Conservation (phyloP, 176 grass and related monocot genomes). For the Carex littledalei region DNA sequence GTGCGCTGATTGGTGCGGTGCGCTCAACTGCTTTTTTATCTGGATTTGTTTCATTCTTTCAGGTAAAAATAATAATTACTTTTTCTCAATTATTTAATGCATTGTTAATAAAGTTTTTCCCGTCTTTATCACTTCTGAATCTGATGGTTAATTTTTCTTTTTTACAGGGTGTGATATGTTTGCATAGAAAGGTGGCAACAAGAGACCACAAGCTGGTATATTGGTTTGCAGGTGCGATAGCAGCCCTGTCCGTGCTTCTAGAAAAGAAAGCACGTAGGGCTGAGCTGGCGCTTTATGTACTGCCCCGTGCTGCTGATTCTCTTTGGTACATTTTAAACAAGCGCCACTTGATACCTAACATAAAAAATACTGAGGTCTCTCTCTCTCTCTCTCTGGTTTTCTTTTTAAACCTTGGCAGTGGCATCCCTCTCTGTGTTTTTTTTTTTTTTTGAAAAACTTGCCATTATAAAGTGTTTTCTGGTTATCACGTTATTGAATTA, state of each 20-base stretch:
- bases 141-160: conserved; percentile 8
- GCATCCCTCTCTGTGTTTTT: too few species aligned
- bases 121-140: conserved; percentile 9
- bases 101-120: conserved; percentile 28
- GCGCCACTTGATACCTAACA: conserved; percentile 68
- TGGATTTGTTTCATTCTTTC: conserved; percentile 83
- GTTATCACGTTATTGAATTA: background rate
- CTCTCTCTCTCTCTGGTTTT: background rate
- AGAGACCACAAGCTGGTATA: conserved; percentile 94
- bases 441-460: too few species aligned
- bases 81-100: conserved; percentile 17
- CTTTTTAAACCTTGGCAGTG: too few species aligned
- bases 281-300: conserved; percentile 91
- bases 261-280: conserved; percentile 93
- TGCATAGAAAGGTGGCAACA: conserved; percentile 79
- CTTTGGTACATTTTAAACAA: conserved; percentile 93
- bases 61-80: conserved; percentile 47
- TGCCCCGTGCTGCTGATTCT: conserved; percentile 90
- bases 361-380: conserved; percentile 86
- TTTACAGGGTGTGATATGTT: conserved; percentile 69
- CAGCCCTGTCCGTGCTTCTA: conserved; percentile 86
- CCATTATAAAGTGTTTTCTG: background rate
- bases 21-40: conserved; percentile 93
- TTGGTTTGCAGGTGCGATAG: conserved; percentile 82
- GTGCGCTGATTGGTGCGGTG: conserved; percentile 82